These are phyloP conservation scores for Tritrichomonas musculus DNA, from an alignment of 208 protist genomes.

Conservation along the genomic window DNA sequence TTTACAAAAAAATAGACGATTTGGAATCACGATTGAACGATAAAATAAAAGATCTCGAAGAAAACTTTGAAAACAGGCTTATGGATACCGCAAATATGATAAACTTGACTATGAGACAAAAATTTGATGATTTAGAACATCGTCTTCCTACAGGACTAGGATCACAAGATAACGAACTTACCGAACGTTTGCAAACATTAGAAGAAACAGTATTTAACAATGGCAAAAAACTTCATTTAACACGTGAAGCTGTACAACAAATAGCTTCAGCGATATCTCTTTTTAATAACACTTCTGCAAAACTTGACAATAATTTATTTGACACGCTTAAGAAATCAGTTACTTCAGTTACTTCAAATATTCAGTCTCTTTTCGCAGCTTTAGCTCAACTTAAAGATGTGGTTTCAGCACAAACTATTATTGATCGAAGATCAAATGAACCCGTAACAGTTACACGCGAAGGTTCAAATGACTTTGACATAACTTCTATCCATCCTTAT, in stretches of 20 bases:
- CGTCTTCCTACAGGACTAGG: background rate
- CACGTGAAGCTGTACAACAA: background rate
- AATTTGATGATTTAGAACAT: background rate
- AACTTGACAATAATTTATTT: background rate
- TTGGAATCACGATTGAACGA: background rate
- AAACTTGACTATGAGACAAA: background rate
- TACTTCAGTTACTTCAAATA: background rate
- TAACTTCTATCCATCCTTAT: background rate
- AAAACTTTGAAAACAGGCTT: background rate
- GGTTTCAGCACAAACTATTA: background rate
- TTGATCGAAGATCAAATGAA: background rate
- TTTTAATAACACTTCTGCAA: conserved; percentile 1
- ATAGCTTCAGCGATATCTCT: background rate
- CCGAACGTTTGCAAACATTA: background rate
- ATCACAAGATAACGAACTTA: background rate
- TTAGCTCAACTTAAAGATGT: background rate
- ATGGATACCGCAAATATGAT: conserved; percentile 14
- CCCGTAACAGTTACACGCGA: background rate
- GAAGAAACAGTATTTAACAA: conserved; percentile 30
- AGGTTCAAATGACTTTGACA: background rate
- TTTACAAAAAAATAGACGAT: background rate
- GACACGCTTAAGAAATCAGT: background rate
- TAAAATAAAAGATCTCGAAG: conserved; percentile 14
- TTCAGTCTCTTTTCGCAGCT: background rate
- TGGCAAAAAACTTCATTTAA: background rate